Evolutionary conservation across 1,284 basidiomycete species (phyloP).

Genomic region (Tausonia pullulans): DNA sequence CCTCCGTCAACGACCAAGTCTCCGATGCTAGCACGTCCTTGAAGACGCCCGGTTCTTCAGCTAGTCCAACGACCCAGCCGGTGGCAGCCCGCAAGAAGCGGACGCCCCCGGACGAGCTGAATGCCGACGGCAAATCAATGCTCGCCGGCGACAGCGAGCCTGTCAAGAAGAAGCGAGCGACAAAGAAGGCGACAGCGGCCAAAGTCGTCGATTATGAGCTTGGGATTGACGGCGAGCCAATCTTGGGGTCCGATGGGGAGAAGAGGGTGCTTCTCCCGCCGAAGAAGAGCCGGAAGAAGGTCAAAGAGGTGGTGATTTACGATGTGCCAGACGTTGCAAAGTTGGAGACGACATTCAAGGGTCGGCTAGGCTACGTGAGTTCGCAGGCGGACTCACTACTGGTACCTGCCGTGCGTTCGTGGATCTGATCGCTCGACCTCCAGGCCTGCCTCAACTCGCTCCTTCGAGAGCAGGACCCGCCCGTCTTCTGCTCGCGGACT

Average conservation of each 20-base stretch:
- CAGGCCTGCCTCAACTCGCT: conserved; percentile 77
- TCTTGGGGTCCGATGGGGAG: conserved; percentile 1
- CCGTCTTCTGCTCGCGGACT: conserved; percentile 63
- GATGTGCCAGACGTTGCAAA: conserved; percentile 48
- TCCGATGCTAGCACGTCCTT: too few relatives aligned
- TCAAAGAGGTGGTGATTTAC: conserved; percentile 49
- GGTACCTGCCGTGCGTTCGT: too few relatives aligned
- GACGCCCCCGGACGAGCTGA: conserved; percentile 5
- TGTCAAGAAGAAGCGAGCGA: conserved; percentile 9
- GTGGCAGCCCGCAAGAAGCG: conserved; percentile 13
- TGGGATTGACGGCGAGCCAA: neutral
- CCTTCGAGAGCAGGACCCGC: conserved; percentile 55
- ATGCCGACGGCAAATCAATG: conserved; percentile 13
- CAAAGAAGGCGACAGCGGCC: conserved; percentile 19
- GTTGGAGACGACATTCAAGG: conserved; percentile 52
- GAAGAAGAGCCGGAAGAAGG: conserved; percentile 32
- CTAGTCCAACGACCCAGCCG: too few relatives aligned
- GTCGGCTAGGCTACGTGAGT: conserved; percentile 23
- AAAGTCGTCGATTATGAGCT: neutral
- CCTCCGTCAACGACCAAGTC: too few relatives aligned
- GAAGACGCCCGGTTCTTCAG: too few relatives aligned
- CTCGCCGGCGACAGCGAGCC: conserved; percentile 1
- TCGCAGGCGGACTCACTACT: neutral
- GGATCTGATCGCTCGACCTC: conserved; percentile 19
- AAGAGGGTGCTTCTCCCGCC: conserved; percentile 11